phyloP scores from a whole-genome alignment of 805 yeast species.

The Candida dajiaensis region DNA sequence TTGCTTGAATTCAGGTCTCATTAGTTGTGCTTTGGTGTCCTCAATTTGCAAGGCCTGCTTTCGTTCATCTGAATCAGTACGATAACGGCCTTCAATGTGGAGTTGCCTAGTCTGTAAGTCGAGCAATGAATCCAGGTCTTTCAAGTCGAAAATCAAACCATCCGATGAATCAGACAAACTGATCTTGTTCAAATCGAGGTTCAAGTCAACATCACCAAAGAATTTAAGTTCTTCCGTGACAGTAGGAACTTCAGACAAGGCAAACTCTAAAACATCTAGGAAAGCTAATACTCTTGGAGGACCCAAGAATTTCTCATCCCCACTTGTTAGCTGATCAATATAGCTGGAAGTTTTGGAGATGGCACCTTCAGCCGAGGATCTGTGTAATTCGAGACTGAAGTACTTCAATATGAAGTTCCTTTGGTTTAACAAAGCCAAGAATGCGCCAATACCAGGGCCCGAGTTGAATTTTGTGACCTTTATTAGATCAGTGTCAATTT shows the following conservation, averaged over 20 bases:
- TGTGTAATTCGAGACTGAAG: slow-evolving; percentile 69
- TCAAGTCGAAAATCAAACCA: slow-evolving; percentile 36
- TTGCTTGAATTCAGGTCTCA: slow-evolving; percentile 10
- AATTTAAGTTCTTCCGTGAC: slow-evolving; percentile 16
- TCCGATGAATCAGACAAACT: slow-evolving; percentile 22
- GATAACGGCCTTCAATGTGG: slow-evolving; percentile 17
- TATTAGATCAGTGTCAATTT: slow-evolving; percentile 38
- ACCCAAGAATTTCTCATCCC: slow-evolving; percentile 44
- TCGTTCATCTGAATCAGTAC: slow-evolving; percentile 15
- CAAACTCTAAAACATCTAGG: slow-evolving; percentile 64
- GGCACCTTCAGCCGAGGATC: slow-evolving; percentile 39
- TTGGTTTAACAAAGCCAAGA: slow-evolving; percentile 54
- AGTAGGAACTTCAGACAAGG: slow-evolving; percentile 36
- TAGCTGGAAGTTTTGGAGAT: slow-evolving; percentile 47
- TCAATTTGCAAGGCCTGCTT: slow-evolving; percentile 13
- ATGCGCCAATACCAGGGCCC: slow-evolving; percentile 40
- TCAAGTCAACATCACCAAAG: slow-evolving; percentile 33
- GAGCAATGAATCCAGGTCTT: slow-evolving; percentile 32
- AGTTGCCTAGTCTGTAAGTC: slow-evolving; percentile 22
- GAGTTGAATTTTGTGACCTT: slow-evolving; percentile 23
- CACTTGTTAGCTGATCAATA: slow-evolving; percentile 46
- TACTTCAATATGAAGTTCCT: slow-evolving; percentile 59
- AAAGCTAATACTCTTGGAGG: slow-evolving; percentile 64
- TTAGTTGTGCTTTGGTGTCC: slow-evolving; percentile 12
- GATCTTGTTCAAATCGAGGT: slow-evolving; percentile 37